Percentiles rank a stretch among this genome's conserved stretches.
These are phyloP conservation scores for Lachancea dasiensis DNA, from an alignment of 805 yeast species.

Conservation along the genomic window DNA sequence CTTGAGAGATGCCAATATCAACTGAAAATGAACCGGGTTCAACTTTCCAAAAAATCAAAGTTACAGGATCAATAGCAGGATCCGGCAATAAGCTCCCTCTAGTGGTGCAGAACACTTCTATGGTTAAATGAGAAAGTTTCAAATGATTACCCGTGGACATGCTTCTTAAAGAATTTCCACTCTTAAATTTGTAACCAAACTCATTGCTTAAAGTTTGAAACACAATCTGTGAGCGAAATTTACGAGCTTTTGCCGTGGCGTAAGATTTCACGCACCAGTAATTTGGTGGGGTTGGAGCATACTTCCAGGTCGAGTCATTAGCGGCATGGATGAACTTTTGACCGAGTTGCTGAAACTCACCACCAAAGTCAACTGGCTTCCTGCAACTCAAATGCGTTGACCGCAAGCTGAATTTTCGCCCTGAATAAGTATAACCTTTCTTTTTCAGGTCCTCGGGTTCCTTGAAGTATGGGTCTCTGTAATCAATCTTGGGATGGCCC, in stretches of 20 bases:
- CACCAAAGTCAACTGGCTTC: slow-evolving; percentile 27
- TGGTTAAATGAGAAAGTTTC: slow-evolving; percentile 48
- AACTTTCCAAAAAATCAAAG: slow-evolving; percentile 58
- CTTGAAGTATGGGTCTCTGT: slow-evolving; percentile 59
- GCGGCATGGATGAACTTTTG: not conserved
- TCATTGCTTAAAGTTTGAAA: slow-evolving; percentile 6
- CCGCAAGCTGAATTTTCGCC: slow-evolving; percentile 48
- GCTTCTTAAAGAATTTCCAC: slow-evolving; percentile 9
- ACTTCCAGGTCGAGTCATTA: slow-evolving; percentile 39
- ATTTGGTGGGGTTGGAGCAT: slow-evolving; percentile 44
- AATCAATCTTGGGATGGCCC: slow-evolving; percentile 48
- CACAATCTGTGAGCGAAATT: slow-evolving; percentile 9
- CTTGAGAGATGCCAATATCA: slow-evolving; percentile 31
- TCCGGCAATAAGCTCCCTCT: slow-evolving; percentile 52
- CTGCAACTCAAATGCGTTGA: slow-evolving; percentile 31
- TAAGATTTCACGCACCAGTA: slow-evolving; percentile 12
- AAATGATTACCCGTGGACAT: slow-evolving; percentile 36
- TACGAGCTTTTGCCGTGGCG: slow-evolving; percentile 7
- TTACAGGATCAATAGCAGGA: slow-evolving; percentile 54
- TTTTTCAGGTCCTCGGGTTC: slow-evolving; percentile 45
- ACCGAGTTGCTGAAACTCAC: slow-evolving; percentile 12
- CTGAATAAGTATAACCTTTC: slow-evolving; percentile 59
- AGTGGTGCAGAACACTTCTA: slow-evolving; percentile 65
- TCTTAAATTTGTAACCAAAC: slow-evolving; percentile 12
- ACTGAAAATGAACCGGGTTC: slow-evolving; percentile 38